Evolutionary conservation across 1,139 yeast species (phyloP), one percentile per base, ranked within the genome.

Genomic region (Geotrichum carabidarum): DNA sequence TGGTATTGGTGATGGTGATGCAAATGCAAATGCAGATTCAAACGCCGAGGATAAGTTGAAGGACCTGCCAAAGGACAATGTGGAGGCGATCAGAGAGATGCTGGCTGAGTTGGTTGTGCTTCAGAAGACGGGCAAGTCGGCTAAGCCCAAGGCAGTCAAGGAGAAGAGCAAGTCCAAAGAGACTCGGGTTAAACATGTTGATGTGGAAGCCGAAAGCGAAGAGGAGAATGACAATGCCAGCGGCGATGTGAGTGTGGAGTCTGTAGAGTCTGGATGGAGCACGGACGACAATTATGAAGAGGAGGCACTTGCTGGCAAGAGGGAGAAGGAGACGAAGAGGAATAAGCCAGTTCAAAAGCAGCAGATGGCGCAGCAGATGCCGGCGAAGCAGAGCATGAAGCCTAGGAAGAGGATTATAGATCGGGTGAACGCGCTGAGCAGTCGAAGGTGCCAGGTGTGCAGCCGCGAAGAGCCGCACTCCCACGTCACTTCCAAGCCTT

Each of bases 61-160:
- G 27, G 27, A 22, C 27, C 5, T 22, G 27, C 27, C 27, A 12
- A 43, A 48, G 32, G 18, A 37, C 22, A 52, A 44, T 17, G 44
- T 53, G 22, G 52, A 47, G 22, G 22, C 18, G 22, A 44, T 53
- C n/a, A 34, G 52, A 15, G 37, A 34, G 15, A 48, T 48, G 42
- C 50, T 53, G 14, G 55, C 48, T 15, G 50, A 53, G 18, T 47
- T 53, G 18, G 11, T 53, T 8, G 8, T 15, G 8, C 14, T 48
- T 7, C 52, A 53, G 34, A 48, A 46, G 49, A 14, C 12, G n/a
- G 41, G 14, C 1, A 44, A 35, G 27, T 17, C n/a, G n/a, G 40
- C 31, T 22, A 22, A 42, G 27, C 27, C 45, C 15, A 22, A 37
- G 27, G 14, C 37, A 18, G 43, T 32, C 5, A 36, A 14, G 44